phyloP scores from a whole-genome alignment of 2,329 filamentous ascomycete genomes.

The Aspergillus pseudoterreus region DNA sequence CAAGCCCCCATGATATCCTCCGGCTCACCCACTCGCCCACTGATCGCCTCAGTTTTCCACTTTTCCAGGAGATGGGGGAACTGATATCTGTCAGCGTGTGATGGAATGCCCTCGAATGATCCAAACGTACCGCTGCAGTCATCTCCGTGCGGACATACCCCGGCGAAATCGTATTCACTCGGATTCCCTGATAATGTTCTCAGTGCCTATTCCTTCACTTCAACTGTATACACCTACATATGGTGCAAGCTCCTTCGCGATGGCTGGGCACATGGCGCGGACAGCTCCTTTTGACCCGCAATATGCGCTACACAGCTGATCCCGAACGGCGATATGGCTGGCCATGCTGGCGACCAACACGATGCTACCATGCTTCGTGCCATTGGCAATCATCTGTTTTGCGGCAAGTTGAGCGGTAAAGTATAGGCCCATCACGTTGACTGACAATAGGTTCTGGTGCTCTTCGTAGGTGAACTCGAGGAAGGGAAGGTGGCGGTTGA shows the following conservation, averaged over 20 bases:
- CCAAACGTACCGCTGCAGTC: slow-evolving; percentile 27
- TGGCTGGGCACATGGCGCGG: slow-evolving; percentile 45
- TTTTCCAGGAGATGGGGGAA: slow-evolving; percentile 47
- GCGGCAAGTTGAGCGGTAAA: slow-evolving; percentile 49
- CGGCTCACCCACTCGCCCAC: slow-evolving; percentile 44
- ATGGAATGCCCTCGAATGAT: not conserved
- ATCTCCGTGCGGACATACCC: slow-evolving; percentile 37
- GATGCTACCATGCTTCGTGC: slow-evolving; percentile 51
- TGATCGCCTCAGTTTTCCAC: slow-evolving; percentile 51
- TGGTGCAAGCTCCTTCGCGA: slow-evolving; percentile 44
- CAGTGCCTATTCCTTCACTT: not conserved
- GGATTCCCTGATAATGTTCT: slow-evolving; percentile 29
- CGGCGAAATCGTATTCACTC: slow-evolving; percentile 42
- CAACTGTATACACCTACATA: slow-evolving; percentile 22
- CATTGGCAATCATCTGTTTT: slow-evolving; percentile 50
- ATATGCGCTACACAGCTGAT: slow-evolving; percentile 47
- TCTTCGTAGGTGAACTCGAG: slow-evolving; percentile 44
- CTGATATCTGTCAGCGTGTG: slow-evolving; percentile 13
- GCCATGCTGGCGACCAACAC: slow-evolving; percentile 54
- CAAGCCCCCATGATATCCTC: slow-evolving; percentile 50
- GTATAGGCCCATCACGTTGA: slow-evolving; percentile 46
- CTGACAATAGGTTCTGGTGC: slow-evolving; percentile 39
- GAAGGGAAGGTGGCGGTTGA: slow-evolving; percentile 44
- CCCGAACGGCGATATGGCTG: slow-evolving; percentile 49
- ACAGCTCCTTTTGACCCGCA: slow-evolving; percentile 49